Evolutionary conservation across 495 filamentous ascomycete genomes (phyloP), one percentile per base, ranked within the genome.

Genomic region (Penicillium lagena): DNA sequence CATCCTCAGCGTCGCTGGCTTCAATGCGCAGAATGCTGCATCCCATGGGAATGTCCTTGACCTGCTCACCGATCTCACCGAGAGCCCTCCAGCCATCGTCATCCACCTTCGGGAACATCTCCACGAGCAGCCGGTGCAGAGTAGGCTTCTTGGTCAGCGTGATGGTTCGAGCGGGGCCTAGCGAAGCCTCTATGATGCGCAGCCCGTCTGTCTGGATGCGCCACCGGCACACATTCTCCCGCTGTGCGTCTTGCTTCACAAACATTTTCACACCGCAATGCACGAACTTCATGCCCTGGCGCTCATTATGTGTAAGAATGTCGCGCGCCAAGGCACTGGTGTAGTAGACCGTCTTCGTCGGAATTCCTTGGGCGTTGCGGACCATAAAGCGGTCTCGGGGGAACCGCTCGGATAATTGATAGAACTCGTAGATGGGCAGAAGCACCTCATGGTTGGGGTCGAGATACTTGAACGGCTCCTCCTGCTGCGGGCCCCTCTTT

Each of bases 181-280:
- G 78, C 78, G 90, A 96, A 13, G 86, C 83, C 59, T 94, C 86
- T 35, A 94, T 69, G 42, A 97, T 86, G 10, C 81, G 79, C 67
- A 98, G 73, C 0, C 93, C 93, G 60, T 98, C 93, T 14, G 80
- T 86, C 74, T 98, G 93, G 52, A 98, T 91, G 12, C 93, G 80
- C 93, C 93, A 98, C 31, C 81, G 77, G 70, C 90, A 95, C 13
- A 90, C 85, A 35, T 86, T 83, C 35, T 76, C 79, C 22, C 79
- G 83, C 52, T 95, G 91, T 0, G 86, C 86, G 54, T 97, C 90
- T 58, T 98, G 93, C 68, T 91, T 93, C 64, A 97, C 88, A 63
- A 96, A 97, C 82, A 96, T 96, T 70, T 95, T 95, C 27, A 98
- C 88, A 47, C 93, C 93, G 46, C 86, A 90, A 65, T 98, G 93